Percentiles rank a stretch among this genome's conserved stretches.
Evolutionary conservation across 2,329 filamentous ascomycete genomes (phyloP).

Genomic region (Fusarium euwallaceae): DNA sequence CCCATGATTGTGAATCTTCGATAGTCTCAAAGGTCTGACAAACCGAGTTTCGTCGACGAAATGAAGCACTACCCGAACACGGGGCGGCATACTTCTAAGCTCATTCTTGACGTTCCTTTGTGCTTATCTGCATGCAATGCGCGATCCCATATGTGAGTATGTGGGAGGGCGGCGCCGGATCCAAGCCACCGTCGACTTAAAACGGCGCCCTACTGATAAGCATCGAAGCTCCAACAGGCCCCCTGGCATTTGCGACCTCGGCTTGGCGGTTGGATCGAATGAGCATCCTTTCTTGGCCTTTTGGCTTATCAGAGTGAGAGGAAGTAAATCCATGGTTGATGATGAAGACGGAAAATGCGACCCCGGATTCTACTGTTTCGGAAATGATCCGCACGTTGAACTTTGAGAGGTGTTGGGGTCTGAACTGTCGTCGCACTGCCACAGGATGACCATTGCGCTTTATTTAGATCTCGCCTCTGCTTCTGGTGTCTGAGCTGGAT

Average conservation of each 20-base stretch:
- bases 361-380: slow-evolving; percentile 13
- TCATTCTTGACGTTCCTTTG: slow-evolving; percentile 16
- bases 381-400: background rate
- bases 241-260: slow-evolving; percentile 18
- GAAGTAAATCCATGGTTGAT: background rate
- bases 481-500: background rate
- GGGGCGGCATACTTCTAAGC: slow-evolving; percentile 22
- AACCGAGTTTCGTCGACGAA: slow-evolving; percentile 9
- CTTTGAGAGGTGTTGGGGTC: background rate
- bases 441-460: background rate
- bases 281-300: slow-evolving; percentile 35
- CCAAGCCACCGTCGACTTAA: slow-evolving; percentile 38
- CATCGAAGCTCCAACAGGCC: slow-evolving; percentile 37
- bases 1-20: background rate
- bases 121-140: slow-evolving; percentile 36
- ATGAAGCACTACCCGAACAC: background rate
- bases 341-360: slow-evolving; percentile 6
- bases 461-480: background rate
- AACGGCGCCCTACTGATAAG: slow-evolving; percentile 45
- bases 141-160: slow-evolving; percentile 23
- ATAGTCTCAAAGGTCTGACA: background rate
- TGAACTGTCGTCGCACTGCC: background rate
- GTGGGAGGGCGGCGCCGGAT: slow-evolving; percentile 16
- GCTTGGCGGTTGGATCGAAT: slow-evolving; percentile 38
- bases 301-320: slow-evolving; percentile 22